Percentiles rank a stretch among this genome's conserved stretches.
These are phyloP conservation scores for Alternaria angustiovoidea DNA, from an alignment of 2,329 filamentous ascomycete species.

Conservation along the genomic window DNA sequence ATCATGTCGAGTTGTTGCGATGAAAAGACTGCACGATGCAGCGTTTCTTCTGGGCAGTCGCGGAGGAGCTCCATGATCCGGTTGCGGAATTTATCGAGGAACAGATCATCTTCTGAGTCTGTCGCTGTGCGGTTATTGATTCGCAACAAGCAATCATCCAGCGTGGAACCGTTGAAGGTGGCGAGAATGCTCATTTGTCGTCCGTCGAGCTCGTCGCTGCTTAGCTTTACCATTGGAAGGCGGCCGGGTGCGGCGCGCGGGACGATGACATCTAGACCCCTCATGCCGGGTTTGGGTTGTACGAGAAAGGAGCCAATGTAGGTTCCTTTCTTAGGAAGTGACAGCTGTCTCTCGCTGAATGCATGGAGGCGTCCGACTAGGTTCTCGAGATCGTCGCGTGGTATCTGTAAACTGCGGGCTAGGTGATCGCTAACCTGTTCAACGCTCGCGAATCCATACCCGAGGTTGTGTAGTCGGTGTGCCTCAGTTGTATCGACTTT, in stretches of 20 bases:
- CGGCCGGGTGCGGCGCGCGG: conserved; percentile 51
- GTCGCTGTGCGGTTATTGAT: conserved; percentile 40
- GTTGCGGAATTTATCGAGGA: conserved; percentile 40
- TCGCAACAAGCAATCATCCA: conserved; percentile 42
- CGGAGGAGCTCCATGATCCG: conserved; percentile 49
- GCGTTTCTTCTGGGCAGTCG: conserved; percentile 51
- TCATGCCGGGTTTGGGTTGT: conserved; percentile 49
- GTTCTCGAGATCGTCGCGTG: conserved; percentile 65
- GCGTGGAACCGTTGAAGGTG: conserved; percentile 36
- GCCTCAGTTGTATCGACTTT: conserved; percentile 67
- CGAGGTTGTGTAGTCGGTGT: conserved; percentile 71
- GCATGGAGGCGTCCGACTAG: conserved; percentile 74
- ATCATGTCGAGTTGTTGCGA: conserved; percentile 49
- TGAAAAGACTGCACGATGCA: conserved; percentile 55
- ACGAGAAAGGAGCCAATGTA: conserved; percentile 52
- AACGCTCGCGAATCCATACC: conserved; percentile 75
- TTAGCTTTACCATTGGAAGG: conserved; percentile 56
- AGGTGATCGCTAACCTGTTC: conserved; percentile 71
- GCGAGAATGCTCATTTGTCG: conserved; percentile 32
- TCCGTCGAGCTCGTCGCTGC: conserved; percentile 36
- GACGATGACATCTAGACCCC: conserved; percentile 56
- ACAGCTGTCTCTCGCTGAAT: conserved; percentile 33
- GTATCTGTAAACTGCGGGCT: conserved; percentile 77
- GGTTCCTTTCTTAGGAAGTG: conserved; percentile 60
- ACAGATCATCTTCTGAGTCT: conserved; percentile 30